Evolutionary conservation across 371 early-diverging fungal species (phyloP), one percentile per base, ranked within the genome.

Genomic region (Umbelopsis sp.): DNA sequence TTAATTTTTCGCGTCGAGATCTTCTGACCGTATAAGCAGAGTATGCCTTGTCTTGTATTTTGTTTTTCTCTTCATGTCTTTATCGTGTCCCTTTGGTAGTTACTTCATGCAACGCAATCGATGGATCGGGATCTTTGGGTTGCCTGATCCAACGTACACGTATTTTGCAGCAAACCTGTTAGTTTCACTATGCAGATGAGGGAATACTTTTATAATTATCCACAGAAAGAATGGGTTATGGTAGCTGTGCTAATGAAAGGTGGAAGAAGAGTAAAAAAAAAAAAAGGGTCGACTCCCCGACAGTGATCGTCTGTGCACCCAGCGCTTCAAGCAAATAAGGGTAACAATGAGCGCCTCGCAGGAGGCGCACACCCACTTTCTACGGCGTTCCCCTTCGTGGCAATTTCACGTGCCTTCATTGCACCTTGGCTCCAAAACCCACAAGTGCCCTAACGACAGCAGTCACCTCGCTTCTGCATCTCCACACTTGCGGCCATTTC

Each of bases 401-500:
- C 57, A 57, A 57, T 57, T 57, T 57, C 57, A 57, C 57, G 57
- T 57, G 57, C 57, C 9, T 20, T 48, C 16, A 48, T 20, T n/a
- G 48, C 16, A 48, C 48, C 16, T 20, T 48, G 6, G 41, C 12
- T 41, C 18, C 48, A 16, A 48, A 29, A 29, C 29, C 29, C 48
- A n/a, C 6, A 5, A 48, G 5, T 16, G 18, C 48, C 48, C 16
- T 48, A 6, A 48, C 20, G 45, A 45, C 20, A 48, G 48, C 48
- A 48, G 48, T 48, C 48, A 48, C 48, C 48, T n/a, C 18, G 7
- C 7, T 16, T 12, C 48, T n/a, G 41, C 1, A 48, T 16, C 16
- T 48, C 48, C 18, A 48, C 48, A 48, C 48, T 48, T n/a, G 48
- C 11, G 20, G 14, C 16, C 18, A 8, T 16, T 16, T 48, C 48